Conservation (phyloP, 768 basidiomycete species). For the Auriculariales sp. region DNA sequence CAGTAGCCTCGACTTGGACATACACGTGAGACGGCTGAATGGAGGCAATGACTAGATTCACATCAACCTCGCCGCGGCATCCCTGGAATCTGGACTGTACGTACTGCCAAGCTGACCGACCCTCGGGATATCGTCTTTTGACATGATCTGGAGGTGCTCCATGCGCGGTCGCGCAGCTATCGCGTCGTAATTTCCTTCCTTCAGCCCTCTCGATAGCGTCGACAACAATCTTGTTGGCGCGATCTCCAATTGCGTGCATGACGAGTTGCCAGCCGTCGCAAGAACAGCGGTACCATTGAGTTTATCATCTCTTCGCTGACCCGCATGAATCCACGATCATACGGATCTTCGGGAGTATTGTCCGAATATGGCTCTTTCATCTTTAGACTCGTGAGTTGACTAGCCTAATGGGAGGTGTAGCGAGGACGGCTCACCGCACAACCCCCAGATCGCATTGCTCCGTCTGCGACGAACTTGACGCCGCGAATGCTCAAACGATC, state of each 20-base stretch:
- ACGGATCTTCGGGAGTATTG: no score
- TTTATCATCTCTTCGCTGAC: slow-evolving; percentile 3
- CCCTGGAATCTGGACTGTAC: slow-evolving; percentile 14
- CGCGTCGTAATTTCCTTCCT: no score
- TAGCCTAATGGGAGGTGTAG: slow-evolving; percentile 37
- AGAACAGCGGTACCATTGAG: slow-evolving; percentile 4
- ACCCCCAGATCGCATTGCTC: no score
- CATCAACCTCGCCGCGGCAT: no score
- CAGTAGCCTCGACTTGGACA: slow-evolving; percentile 14
- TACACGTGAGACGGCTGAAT: slow-evolving; percentile 90
- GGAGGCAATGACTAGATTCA: slow-evolving; percentile 65
- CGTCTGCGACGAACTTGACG: slow-evolving; percentile 69
- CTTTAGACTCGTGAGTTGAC: slow-evolving; percentile 87
- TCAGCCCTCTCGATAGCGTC: slow-evolving; percentile 64
- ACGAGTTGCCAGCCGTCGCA: slow-evolving; percentile 9
- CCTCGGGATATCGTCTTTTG: slow-evolving; percentile 49
- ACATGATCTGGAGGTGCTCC: slow-evolving; percentile 89
- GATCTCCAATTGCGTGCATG: slow-evolving; percentile 79
- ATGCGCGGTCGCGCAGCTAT: slow-evolving; percentile 62
- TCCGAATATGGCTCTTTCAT: slow-evolving; percentile 50
- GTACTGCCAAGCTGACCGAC: slow-evolving; percentile 59
- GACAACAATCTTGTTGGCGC: slow-evolving; percentile 69
- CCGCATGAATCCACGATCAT: slow-evolving; percentile 5
- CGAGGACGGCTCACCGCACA: slow-evolving; percentile 15
- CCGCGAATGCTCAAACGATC: slow-evolving; percentile 52